These are phyloP conservation scores for Macroventuria anomochaeta DNA, from an alignment of 2,329 filamentous ascomycete genomes.

Conservation along the genomic window DNA sequence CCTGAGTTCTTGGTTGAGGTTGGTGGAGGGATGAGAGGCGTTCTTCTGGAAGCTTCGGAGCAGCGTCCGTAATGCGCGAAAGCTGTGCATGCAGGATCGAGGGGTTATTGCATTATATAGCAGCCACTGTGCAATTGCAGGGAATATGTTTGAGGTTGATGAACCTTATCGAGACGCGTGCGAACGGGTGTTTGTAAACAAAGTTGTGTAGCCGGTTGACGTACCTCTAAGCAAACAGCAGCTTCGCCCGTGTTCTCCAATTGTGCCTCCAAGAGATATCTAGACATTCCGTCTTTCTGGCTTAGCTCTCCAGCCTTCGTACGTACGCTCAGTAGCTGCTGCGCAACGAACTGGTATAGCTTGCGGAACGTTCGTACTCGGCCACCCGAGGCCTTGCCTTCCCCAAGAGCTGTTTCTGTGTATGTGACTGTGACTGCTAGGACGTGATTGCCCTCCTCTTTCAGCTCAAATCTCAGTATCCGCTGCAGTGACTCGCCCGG, in stretches of 20 bases:
- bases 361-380: conserved; percentile 88
- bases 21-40: conserved; percentile 13
- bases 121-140: conserved; percentile 1
- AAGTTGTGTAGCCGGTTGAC: conserved; percentile 10
- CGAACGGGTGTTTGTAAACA: conserved; percentile 7
- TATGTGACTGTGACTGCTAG: conserved; percentile 93
- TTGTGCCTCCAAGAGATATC: conserved; percentile 89
- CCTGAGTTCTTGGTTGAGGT: neutral
- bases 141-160: conserved; percentile 23
- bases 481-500: conserved; percentile 76
- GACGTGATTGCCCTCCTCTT: conserved; percentile 93
- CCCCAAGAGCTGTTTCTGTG: conserved; percentile 76
- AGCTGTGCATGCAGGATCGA: conserved; percentile 18
- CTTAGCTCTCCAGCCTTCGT: conserved; percentile 79
- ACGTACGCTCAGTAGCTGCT: conserved; percentile 85
- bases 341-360: conserved; percentile 94
- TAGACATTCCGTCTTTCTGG: conserved; percentile 50
- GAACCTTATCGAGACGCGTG: conserved; percentile 3
- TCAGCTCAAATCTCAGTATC: conserved; percentile 84
- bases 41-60: conserved; percentile 13
- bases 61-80: conserved; percentile 20
- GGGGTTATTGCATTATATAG: conserved; percentile 15
- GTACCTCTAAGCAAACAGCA: conserved; percentile 76
- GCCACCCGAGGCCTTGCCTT: conserved; percentile 57
- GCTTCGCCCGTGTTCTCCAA: conserved; percentile 92